Base-by-base conservation (phyloP, 2,329 filamentous ascomycete species). In the Ophiostoma montium region DNA sequence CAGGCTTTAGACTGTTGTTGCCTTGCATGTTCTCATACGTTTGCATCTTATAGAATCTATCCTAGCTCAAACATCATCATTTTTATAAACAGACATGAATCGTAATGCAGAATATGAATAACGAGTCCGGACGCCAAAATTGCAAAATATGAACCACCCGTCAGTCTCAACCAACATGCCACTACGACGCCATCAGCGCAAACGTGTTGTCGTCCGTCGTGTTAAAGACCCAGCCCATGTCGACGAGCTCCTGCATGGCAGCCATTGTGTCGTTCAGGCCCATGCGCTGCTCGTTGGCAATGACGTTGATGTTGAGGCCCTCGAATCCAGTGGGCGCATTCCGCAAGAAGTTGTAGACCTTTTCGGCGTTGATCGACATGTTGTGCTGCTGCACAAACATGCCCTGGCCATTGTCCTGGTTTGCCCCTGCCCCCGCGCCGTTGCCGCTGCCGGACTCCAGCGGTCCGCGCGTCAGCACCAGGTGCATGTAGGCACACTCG, bases 141-240 rank as follows among this genome's bases (percentile, higher is more conserved):
- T 10, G 12, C 5, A 33, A 5, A 33, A 33, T 4, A 15, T 3
- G 4, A 33, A 5, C 5, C 4, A 12, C 32, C 5, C 3, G n/a
- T n/a, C n/a, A n/a, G n/a, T 10, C 32, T 6, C 12, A 12, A 4
- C 32, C 32, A 33, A 12, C 15, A 12, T n/a, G n/a, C 32, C 23
- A 5, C 23, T 27, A 16, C 35, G 19, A 43, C n/a, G 46, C 48
- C 35, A 55, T 41, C 11, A 54, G n/a, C 5, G 49, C 53, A 50
- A 54, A 96, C 1, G 90, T 96, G 65, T 86, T 76, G 60, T 96
- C 90, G 65, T 96, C 88, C 7, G 94, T 75, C 10, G 94, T 98
- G 27, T 87, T 86, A 67, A 87, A 98, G 55, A 95, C 86, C 57
- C 86, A 62, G 30, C 88, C 86, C 49, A 77, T 67, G 2, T 71